Evolutionary conservation across 1,284 basidiomycete species (phyloP).

Genomic region (Coniferiporia sulphurascens): DNA sequence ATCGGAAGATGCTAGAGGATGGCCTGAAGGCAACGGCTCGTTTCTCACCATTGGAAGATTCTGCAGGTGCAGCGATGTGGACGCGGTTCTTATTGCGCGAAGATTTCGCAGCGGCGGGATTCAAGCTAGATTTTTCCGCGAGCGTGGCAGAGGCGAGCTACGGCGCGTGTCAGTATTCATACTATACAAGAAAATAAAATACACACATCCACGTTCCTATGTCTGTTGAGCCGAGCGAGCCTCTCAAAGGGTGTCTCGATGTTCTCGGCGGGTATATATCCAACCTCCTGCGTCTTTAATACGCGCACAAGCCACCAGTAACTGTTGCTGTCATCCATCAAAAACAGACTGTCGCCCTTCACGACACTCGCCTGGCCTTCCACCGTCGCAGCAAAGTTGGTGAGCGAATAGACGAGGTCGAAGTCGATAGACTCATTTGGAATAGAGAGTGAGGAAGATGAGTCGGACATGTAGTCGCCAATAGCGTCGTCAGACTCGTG

Average conservation of each 20-base stretch:
- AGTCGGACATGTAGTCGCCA: slow-evolving; percentile 28
- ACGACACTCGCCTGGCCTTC: slow-evolving; percentile 96
- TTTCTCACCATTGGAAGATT: neutral
- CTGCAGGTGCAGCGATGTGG: slow-evolving; percentile 5
- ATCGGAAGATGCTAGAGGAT: slow-evolving; percentile 57
- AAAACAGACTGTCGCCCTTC: slow-evolving; percentile 89
- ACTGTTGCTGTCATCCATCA: slow-evolving; percentile 95
- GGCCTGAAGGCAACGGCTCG: slow-evolving; percentile 54
- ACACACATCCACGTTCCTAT: slow-evolving; percentile 93
- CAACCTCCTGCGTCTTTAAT: slow-evolving; percentile 97
- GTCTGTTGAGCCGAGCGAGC: slow-evolving; percentile 93
- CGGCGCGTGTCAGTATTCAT: neutral
- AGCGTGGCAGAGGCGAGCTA: slow-evolving; percentile 74
- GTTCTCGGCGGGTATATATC: slow-evolving; percentile 98
- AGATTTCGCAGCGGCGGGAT: slow-evolving; percentile 31
- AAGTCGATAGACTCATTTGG: slow-evolving; percentile 91
- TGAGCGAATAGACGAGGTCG: slow-evolving; percentile 83
- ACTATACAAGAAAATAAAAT: neutral
- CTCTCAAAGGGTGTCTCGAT: slow-evolving; percentile 98
- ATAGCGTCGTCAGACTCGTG: slow-evolving; percentile 62
- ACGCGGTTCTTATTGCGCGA: slow-evolving; percentile 22
- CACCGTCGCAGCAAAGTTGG: slow-evolving; percentile 92
- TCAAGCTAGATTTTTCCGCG: slow-evolving; percentile 54
- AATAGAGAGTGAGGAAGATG: slow-evolving; percentile 76
- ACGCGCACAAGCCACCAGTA: slow-evolving; percentile 99